Evolutionary conservation across 1,284 basidiomycete species (phyloP).

Genomic region (Volvariella volvacea): DNA sequence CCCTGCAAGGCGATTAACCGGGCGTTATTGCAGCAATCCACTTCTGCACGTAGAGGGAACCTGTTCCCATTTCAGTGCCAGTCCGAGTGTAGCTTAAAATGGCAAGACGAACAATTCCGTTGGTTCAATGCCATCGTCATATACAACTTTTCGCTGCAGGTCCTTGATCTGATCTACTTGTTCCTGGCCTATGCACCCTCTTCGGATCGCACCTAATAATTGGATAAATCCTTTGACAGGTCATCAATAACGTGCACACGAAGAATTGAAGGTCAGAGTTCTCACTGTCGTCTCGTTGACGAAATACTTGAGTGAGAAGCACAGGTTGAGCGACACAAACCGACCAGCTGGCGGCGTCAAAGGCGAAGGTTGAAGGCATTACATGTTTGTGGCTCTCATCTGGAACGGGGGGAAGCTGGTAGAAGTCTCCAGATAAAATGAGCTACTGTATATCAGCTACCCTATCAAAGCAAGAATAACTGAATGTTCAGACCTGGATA

Average conservation of each 20-base stretch:
- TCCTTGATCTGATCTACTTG: conserved; percentile 37
- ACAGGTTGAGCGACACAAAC: conserved; percentile 48
- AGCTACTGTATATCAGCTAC: conserved; percentile 40
- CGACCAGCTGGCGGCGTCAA: conserved; percentile 78
- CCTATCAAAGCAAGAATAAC: neutral
- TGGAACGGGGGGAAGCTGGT: conserved; percentile 87
- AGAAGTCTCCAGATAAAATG: conserved; percentile 87
- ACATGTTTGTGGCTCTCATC: conserved; percentile 21
- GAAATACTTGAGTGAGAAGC: conserved; percentile 61
- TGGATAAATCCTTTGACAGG: conserved; percentile 66
- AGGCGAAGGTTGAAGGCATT: conserved; percentile 59
- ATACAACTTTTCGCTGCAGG: conserved; percentile 52
- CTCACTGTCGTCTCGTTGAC: conserved; percentile 51
- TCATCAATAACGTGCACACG: too few relatives aligned
- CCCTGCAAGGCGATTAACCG: conserved; percentile 48
- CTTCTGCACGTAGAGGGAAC: conserved; percentile 77
- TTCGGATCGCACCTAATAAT: conserved; percentile 92
- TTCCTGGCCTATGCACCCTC: conserved; percentile 55
- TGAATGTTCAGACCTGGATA: conserved; percentile 60
- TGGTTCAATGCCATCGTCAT: conserved; percentile 70
- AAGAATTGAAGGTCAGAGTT: neutral
- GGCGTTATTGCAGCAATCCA: conserved; percentile 67
- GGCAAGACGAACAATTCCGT: conserved; percentile 62
- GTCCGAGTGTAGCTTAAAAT: too few relatives aligned
- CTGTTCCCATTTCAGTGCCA: too few relatives aligned